Base-by-base conservation (phyloP, 108 stramenopile species). In the Stephanodiscus minutulus region DNA sequence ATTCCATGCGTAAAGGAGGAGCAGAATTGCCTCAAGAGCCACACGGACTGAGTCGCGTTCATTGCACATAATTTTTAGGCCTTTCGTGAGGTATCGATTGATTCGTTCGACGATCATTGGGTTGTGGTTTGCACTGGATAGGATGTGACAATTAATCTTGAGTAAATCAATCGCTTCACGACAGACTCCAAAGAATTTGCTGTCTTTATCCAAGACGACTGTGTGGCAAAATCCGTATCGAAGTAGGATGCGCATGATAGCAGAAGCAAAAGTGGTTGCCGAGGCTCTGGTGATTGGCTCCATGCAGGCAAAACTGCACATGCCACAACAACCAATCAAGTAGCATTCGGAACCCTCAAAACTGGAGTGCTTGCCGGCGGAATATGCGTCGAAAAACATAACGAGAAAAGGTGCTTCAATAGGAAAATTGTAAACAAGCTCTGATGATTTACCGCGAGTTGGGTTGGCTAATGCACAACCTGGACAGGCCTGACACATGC, bases 161-260 rank as follows among this genome's bases (percentile, higher is more conserved):
- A 61, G 33, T 5, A 61, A 35, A 6, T 61, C 13, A 2, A 39
- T 20, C 11, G 61, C 36, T 5, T 61, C 61, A 5, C 39, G 36
- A 39, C 35, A 62, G 22, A 43, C 39, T 5, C 58, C 28, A 5
- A 59, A 31, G 35, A 59, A 59, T 27, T 59, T 59, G 28, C 58
- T 59, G 9, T 59, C 29, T n/a, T 59, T 59, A 8, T 59, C 29
- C 33, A 59, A 20, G 0, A 59, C 58, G 9, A 59, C 7, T 10
- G 39, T 62, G 22, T 62, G 61, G 21, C 37, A 36, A 22, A 62
- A 22, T 43, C 61, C 61, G 44, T 62, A 43, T n/a, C 61, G 20
- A 39, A 44, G 61, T 9, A 39, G 35, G 7, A 44, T 62, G 9
- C 22, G 43, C 61, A 62, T 62, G 4, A 62, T 62, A 8, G 36